Base-by-base conservation (phyloP, 441 rosid genomes). In the Breynia disticha region DNA sequence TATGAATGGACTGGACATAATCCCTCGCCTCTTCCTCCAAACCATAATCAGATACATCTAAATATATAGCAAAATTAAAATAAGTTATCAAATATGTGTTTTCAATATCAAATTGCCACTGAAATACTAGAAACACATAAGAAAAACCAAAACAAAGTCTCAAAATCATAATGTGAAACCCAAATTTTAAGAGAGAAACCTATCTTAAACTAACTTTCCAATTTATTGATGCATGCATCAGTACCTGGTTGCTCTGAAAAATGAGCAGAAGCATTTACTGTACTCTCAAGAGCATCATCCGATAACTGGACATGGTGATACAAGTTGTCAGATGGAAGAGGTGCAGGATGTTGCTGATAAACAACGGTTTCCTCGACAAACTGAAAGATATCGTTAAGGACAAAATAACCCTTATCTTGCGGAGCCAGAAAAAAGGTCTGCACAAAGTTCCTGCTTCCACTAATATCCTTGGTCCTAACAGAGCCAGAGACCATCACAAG, bases 401-500 rank as follows among this genome's bases (percentile, higher is more conserved):
- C 84, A 72, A 81, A 93, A 66, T 74, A 89, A 19, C 97, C 97
- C 18, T 72, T 86, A 78, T 84, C 93, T 64, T 89, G 97, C 32
- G 97, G 97, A 52, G 97, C 97, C 66, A 93, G 87, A 70, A 89
- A 93, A 72, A 93, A 93, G 0, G 91, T 81, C 75, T 89, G 85
- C 52, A 83, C 76, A 68, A 93, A 93, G 59, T 74, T 83, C 75
- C 95, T 83, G 76, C 84, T 76, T 56, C 60, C 68, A 63, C 62
- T 55, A 66, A 76, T 69, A 55, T 84, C 83, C 67, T 74, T 83
- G 35, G 71, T 80, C 54, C 73, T 84, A 67, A 93, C 73, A 49
- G 80, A 81, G 54, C 99, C 99, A 46, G 96, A 84, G 58, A 93
- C 95, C 82, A 83, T 71, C 37, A 93, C 95, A 59, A 83, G 76